Evolutionary conservation across 768 basidiomycete genomes (phyloP), one percentile per base, ranked within the genome.

Genomic region (Gloeopeniophorella convolvens): DNA sequence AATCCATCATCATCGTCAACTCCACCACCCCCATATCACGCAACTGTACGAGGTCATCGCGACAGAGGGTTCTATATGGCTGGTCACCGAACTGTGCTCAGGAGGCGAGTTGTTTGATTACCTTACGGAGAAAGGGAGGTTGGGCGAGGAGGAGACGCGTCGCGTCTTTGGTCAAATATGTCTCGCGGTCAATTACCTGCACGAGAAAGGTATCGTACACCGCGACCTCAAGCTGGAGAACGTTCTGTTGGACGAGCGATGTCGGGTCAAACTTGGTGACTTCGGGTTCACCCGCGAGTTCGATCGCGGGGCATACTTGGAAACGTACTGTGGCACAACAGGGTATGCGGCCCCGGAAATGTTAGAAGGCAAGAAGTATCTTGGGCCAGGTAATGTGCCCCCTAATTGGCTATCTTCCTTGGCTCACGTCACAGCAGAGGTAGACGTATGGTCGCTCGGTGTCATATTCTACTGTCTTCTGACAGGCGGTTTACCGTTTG

Each of bases 101-200:
- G 96, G 96, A 9, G 96, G 96, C 33, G 96, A 99, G 67, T 79
- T 99, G 24, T 99, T 97, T 68, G 96, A 98, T 68, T 98, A 98
- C 63, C 83, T 99, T 20, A 90, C 87, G 12, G 96, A 99, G 72
- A 89, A 95, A 60, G 90, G 92, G 18, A 78, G 94, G 3, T 66
- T 98, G 45, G 70, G 78, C 18, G 91, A 95, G 66, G 79, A 82
- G 34, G 96, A 99, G 68, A 75, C 90, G 4, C 79, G 80, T 59
- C 69, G 85, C 18, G 68, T 98, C n/a, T 96, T 99, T 63, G 95
- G 96, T n/a, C 93, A 98, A 64, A 72, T 98, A 4, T 89, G 88
- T 61, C 82, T 97, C 9, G 94, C 93, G 0, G 88, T 98, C 18
- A 90, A 86, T 18, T 94, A 94, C 67, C 75, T 96, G 21, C 96